phyloP scores from a whole-genome alignment of 2,329 filamentous ascomycete genomes.

The Neurospora sp. region DNA sequence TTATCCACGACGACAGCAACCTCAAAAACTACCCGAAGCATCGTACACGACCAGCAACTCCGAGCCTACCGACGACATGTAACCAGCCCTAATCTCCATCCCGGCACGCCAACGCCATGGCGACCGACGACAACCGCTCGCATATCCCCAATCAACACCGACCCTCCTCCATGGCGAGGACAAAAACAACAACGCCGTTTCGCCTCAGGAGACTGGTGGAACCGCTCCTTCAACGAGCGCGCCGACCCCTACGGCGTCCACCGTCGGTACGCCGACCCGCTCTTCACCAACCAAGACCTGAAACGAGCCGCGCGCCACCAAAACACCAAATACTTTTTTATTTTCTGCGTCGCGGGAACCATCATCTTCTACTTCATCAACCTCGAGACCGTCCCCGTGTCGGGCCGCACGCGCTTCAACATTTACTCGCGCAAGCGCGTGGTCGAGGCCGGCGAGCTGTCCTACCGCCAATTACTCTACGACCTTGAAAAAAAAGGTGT shows the following conservation, averaged over 20 bases:
- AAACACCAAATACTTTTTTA: slow-evolving; percentile 30
- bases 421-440: slow-evolving; percentile 48
- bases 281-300: slow-evolving; percentile 27
- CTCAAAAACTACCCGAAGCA: background rate
- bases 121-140: background rate
- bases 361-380: slow-evolving; percentile 55
- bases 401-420: slow-evolving; percentile 65
- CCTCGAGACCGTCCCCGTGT: slow-evolving; percentile 63
- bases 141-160: background rate
- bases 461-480: slow-evolving; percentile 47
- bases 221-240: background rate
- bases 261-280: slow-evolving; percentile 25
- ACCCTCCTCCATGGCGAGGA: background rate
- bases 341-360: slow-evolving; percentile 33
- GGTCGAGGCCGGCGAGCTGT: slow-evolving; percentile 37
- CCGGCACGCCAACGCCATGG: background rate
- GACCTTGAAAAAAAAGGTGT: slow-evolving; percentile 41
- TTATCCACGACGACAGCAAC: background rate
- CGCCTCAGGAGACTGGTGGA: background rate
- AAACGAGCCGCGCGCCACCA: slow-evolving; percentile 23
- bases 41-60: background rate
- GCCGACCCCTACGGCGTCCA: slow-evolving; percentile 11
- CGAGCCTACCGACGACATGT: background rate
- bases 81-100: background rate
- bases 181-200: background rate